These are phyloP conservation scores for Helotiales sp. DNA, from an alignment of 2,329 filamentous ascomycete genomes.

Conservation along the genomic window DNA sequence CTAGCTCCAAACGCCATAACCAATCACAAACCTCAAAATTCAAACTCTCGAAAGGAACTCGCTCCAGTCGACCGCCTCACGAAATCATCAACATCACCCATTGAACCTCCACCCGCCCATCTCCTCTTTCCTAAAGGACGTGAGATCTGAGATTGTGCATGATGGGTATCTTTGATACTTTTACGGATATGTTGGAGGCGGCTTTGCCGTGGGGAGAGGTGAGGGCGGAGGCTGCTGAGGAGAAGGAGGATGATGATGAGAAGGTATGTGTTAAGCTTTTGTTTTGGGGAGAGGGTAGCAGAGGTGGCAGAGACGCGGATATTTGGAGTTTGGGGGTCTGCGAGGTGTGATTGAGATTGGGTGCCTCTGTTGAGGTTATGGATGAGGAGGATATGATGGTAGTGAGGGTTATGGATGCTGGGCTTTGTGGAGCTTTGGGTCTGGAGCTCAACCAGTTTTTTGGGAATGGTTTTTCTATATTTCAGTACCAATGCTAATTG, in stretches of 20 bases:
- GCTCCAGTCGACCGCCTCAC: background rate
- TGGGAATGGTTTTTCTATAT: background rate
- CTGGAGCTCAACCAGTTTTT: background rate
- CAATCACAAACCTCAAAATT: conserved; percentile 33
- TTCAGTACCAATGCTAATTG: background rate
- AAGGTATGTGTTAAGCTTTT: conserved; percentile 12
- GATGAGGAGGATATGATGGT: background rate
- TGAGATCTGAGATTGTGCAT: background rate
- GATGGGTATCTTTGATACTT: conserved; percentile 68
- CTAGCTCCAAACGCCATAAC: conserved; percentile 7
- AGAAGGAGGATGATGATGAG: conserved; percentile 41
- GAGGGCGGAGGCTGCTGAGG: conserved; percentile 60
- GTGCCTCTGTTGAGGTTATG: background rate
- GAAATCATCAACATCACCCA: conserved; percentile 7
- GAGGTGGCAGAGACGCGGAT: conserved; percentile 39
- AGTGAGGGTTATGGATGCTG: background rate
- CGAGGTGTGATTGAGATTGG: background rate
- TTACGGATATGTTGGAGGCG: conserved; percentile 64
- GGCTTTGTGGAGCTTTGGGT: background rate
- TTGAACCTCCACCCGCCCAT: background rate
- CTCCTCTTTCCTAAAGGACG: conserved; percentile 23
- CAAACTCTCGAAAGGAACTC: conserved; percentile 13
- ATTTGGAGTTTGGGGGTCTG: background rate
- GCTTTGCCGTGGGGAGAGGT: conserved; percentile 64
- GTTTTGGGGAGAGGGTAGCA: background rate